Conservation (phyloP, 1,139 yeast genomes). For the Yamadazyma taylorii region DNA sequence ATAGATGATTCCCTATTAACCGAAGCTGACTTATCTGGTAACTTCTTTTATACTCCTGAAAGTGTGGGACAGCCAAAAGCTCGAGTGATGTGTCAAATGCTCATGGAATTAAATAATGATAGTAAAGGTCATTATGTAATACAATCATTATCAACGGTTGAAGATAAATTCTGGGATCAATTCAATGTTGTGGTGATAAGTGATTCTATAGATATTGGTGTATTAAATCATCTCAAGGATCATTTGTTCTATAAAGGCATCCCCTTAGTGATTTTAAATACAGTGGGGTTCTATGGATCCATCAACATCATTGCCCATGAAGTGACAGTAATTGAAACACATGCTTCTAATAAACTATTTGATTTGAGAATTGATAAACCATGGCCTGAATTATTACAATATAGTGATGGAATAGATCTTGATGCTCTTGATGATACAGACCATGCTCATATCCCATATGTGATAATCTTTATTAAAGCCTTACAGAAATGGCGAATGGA, state of each 20-base stretch:
- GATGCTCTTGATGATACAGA: slow-evolving; percentile 47
- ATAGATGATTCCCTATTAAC: slow-evolving; percentile 48
- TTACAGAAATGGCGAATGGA: slow-evolving; percentile 42
- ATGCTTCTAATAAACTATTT: slow-evolving; percentile 59
- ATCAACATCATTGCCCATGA: slow-evolving; percentile 52
- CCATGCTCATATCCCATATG: slow-evolving; percentile 73
- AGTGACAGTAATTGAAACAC: slow-evolving; percentile 73
- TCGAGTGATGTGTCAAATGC: slow-evolving; percentile 33
- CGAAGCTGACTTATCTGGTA: slow-evolving; percentile 48
- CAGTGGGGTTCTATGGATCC: slow-evolving; percentile 70
- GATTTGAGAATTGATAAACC: slow-evolving; percentile 74
- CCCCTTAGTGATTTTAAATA: slow-evolving; percentile 54
- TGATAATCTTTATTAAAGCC: slow-evolving; percentile 63
- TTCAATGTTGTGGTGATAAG: slow-evolving; percentile 57
- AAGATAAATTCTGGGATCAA: slow-evolving; percentile 44
- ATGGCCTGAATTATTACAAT: slow-evolving; percentile 68
- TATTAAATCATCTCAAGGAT: slow-evolving; percentile 28
- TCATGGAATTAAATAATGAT: slow-evolving; percentile 63
- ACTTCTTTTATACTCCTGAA: slow-evolving; percentile 57
- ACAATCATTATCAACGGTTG: slow-evolving; percentile 17
- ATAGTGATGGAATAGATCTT: slow-evolving; percentile 52
- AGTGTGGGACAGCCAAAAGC: slow-evolving; percentile 49
- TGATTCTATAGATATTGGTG: slow-evolving; percentile 21
- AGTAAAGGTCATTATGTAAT: slow-evolving; percentile 42
- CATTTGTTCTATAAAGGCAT: slow-evolving; percentile 45